A percentile compares a stretch with the other conserved stretches of the same genome.
These are phyloP conservation scores for Hymenoscyphus linearis DNA, from an alignment of 2,329 filamentous ascomycete genomes.

Conservation along the genomic window DNA sequence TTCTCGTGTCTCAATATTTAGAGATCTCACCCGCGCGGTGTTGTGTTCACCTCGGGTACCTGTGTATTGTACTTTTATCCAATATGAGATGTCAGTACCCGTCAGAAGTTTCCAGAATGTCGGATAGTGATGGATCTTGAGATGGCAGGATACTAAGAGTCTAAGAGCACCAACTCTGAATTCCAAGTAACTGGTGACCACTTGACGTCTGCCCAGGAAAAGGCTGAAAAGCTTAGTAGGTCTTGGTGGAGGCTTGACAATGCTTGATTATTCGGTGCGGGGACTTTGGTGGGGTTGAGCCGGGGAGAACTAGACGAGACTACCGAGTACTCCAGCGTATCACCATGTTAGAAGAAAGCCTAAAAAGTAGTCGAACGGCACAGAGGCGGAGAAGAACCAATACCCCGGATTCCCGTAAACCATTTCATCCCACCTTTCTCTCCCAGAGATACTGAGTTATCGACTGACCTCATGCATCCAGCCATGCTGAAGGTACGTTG, in stretches of 20 bases:
- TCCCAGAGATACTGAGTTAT: background rate
- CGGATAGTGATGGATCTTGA: background rate
- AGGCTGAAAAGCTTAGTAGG: background rate
- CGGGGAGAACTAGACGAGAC: background rate
- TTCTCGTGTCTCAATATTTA: background rate
- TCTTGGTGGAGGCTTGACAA: background rate
- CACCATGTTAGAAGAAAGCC: background rate
- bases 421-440: background rate
- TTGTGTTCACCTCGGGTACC: background rate
- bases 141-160: background rate
- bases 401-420: background rate
- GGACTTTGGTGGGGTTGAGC: background rate
- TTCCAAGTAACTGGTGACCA: background rate
- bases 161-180: background rate
- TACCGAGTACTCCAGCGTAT: background rate
- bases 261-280: background rate
- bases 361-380: background rate
- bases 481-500: background rate
- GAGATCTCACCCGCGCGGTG: background rate
- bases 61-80: background rate
- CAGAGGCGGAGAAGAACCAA: background rate
- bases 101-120: background rate
- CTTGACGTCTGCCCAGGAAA: background rate
- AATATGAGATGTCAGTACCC: background rate
- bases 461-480: background rate